Evolutionary conservation across 2,329 filamentous ascomycete genomes (phyloP).

Genomic region (Macroventuria anomochaeta): DNA sequence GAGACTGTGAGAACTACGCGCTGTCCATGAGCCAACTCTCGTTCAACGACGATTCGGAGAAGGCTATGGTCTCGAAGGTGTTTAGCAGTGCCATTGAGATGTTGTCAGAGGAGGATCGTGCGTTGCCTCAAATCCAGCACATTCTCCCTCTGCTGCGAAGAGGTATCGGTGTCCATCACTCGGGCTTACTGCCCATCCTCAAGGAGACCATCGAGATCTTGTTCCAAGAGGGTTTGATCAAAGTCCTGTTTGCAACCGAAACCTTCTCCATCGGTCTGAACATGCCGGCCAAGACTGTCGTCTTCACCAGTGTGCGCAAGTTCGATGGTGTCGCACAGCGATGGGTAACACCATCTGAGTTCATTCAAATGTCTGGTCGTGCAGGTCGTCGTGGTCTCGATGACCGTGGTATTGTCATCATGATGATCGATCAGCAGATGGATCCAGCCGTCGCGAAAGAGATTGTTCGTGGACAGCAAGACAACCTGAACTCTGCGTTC

Average conservation of each 20-base stretch:
- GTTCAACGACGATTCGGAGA: conserved; percentile 97
- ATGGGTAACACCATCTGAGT: conserved; percentile 92
- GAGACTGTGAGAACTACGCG: conserved; percentile 91
- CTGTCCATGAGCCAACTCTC: conserved; percentile 84
- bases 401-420: conserved; percentile 97
- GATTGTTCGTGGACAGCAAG: conserved; percentile 95
- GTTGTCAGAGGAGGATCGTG: conserved; percentile 87
- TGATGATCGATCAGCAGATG: conserved; percentile 98
- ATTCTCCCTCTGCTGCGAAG: conserved; percentile 86
- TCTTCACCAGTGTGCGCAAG: conserved; percentile 97
- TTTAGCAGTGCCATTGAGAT: conserved; percentile 93
- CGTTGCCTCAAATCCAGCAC: conserved; percentile 87
- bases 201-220: conserved; percentile 99
- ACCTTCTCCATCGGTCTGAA: conserved; percentile 98
- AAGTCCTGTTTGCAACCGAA: conserved; percentile 96
- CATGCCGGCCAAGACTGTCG: conserved; percentile 98
- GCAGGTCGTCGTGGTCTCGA: conserved; percentile 96
- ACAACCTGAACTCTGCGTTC: conserved; percentile 96
- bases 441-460: conserved; percentile 92
- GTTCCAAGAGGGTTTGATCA: conserved; percentile 97
- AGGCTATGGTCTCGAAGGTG: conserved; percentile 90
- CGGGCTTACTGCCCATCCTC: conserved; percentile 89
- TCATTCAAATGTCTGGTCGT: conserved; percentile 98
- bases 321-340: conserved; percentile 84
- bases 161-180: conserved; percentile 97